Evolutionary conservation across 139 green algal species (phyloP).

Genomic region (Edaphochlamys debaryana): DNA sequence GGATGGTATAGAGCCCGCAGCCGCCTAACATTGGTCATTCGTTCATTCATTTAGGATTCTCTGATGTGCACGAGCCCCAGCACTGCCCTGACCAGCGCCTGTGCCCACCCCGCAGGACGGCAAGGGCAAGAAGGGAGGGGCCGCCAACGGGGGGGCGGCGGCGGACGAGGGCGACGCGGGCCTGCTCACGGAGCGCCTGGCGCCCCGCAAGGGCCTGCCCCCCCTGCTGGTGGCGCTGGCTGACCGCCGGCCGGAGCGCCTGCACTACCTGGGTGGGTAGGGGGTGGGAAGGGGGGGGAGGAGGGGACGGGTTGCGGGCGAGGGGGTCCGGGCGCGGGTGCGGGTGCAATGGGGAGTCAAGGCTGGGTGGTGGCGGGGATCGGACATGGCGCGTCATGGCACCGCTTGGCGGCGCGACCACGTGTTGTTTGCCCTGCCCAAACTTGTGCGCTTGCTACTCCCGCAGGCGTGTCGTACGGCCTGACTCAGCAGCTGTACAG

Average conservation of each 20-base stretch:
- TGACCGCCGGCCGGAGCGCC: constrained; percentile 81
- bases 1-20: too few relatives aligned
- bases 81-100: too few relatives aligned
- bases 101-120: too few relatives aligned
- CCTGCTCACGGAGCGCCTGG: constrained; percentile 84
- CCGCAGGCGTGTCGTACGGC: constrained; percentile 85
- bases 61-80: too few relatives aligned
- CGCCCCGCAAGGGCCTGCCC: constrained; percentile 81
- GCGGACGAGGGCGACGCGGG: constrained; percentile 2
- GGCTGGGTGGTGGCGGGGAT: too few relatives aligned
- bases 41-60: too few relatives aligned
- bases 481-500: constrained; percentile 92
- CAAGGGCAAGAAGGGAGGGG: constrained; percentile 41
- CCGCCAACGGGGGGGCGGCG: constrained; percentile 1
- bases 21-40: too few relatives aligned
- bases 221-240: constrained; percentile 87
- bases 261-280: constrained; percentile 91
- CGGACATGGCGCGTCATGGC: too few relatives aligned
- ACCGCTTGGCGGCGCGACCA: too few relatives aligned
- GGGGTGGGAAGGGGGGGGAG: background rate
- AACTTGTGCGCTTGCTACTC: background rate
- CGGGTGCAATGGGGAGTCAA: background rate
- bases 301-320: background rate
- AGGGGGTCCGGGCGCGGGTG: background rate
- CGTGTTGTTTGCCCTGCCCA: too few relatives aligned